phyloP scores from a whole-genome alignment of 805 yeast genomes.

The Kuraishia piskuri region DNA sequence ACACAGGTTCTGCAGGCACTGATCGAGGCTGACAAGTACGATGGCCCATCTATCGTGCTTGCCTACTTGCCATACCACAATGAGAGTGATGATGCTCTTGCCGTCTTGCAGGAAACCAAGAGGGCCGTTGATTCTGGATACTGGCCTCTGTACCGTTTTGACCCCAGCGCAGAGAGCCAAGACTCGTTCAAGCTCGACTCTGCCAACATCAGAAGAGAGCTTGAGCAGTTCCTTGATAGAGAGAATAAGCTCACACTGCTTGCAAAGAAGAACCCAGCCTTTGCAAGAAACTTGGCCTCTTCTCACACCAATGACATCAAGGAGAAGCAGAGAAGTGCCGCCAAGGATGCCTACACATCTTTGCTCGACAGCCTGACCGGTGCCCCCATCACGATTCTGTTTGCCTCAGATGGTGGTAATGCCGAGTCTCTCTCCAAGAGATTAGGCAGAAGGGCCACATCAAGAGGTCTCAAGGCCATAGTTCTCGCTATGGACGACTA shows the following conservation, averaged over 20 bases:
- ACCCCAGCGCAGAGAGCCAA: conserved; percentile 47
- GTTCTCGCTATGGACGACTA: conserved; percentile 65
- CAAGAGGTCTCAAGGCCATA: conserved; percentile 65
- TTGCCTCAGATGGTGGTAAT: conserved; percentile 89
- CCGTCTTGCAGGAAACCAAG: conserved; percentile 79
- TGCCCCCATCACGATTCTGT: conserved; percentile 81
- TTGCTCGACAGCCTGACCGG: conserved; percentile 84
- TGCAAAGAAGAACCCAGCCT: conserved; percentile 59
- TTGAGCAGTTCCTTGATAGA: conserved; percentile 75
- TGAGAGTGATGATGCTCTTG: conserved; percentile 61
- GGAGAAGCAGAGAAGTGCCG: conserved; percentile 51
- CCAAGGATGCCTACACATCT: conserved; percentile 69
- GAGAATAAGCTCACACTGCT: conserved; percentile 81
- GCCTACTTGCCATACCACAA: conserved; percentile 77
- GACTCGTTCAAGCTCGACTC: conserved; percentile 79
- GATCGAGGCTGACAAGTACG: conserved; percentile 78
- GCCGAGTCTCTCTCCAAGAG: conserved; percentile 79
- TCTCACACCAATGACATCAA: conserved; percentile 56
- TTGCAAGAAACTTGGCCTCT: conserved; percentile 63
- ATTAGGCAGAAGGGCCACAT: conserved; percentile 68
- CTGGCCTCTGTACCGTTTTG: conserved; percentile 90
- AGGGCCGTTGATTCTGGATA: conserved; percentile 87
- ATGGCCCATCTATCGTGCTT: conserved; percentile 86
- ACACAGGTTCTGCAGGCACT: conserved; percentile 87
- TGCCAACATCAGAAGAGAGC: conserved; percentile 64